Evolutionary conservation across 257 asterid species (phyloP), one percentile per base, ranked within the genome.

Genomic region (Datura wrightii): DNA sequence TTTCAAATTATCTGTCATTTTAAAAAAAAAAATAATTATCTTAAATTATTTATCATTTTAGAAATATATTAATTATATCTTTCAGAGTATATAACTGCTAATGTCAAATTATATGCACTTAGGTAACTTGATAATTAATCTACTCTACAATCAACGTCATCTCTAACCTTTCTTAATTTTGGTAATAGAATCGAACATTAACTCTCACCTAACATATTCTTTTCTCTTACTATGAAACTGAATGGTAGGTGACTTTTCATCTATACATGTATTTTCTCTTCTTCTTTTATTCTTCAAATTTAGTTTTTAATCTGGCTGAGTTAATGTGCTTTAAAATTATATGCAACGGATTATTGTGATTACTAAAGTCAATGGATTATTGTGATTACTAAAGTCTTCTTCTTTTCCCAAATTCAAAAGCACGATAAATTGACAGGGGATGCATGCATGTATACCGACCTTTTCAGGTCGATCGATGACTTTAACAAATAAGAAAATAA

Each of bases 191-290:
- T 18, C 79, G 41, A 9, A 42, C 79, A 71, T 42, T 42, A 71
- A 18, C 37, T 71, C 55, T 71, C 16, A 42, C 79, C 79, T 71
- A 71, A 18, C 79, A 8, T 71, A 52, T 18, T 71, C n/a, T 11
- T 14, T 41, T 39, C 37, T 42, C 55, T 1, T 71, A 9, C 79
- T n/a, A 55, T 71, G 37, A 42, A 10, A 42, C 55, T 71, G 16
- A 42, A 4, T 42, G 55, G 52, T n/a, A 18, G 37, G 79, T 71
- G 79, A 18, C 16, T 42, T 42, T n/a, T 71, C 55, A 71, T 42
- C 55, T 42, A 42, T 70, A 70, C 6, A 15, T 37, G 15, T 18
- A 41, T 41, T 70, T 70, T 70, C 52, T 66, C 42, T 65, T 10
- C 1, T 5, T 3, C 15, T 6, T 66, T 14, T 0, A 0, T 65